A percentile compares a stretch with the other conserved stretches of the same genome.
phyloP scores from a whole-genome alignment of 768 basidiomycete species.

The Auricularia heimuer region DNA sequence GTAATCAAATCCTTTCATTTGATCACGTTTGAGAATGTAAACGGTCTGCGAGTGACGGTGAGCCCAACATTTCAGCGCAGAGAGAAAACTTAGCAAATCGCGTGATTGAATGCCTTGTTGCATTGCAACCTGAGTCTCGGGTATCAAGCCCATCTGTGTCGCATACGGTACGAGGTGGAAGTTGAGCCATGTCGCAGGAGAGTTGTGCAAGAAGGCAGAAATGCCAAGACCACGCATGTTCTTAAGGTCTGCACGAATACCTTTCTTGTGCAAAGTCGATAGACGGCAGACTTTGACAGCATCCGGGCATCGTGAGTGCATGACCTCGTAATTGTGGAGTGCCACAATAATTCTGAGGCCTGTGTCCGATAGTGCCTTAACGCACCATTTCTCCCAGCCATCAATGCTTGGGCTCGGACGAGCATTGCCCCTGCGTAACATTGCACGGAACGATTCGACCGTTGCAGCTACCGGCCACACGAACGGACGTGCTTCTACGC shows the following conservation, averaged over 20 bases:
- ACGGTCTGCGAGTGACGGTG: background rate
- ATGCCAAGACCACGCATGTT: slow-evolving; percentile 23
- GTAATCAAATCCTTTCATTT: background rate
- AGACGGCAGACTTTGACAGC: slow-evolving; percentile 18
- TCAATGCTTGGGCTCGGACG: slow-evolving; percentile 24
- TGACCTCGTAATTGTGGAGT: slow-evolving; percentile 21
- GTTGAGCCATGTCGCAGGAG: slow-evolving; percentile 6
- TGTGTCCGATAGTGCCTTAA: slow-evolving; percentile 17
- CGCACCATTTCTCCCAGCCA: slow-evolving; percentile 28
- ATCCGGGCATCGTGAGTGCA: slow-evolving; percentile 17
- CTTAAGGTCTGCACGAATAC: slow-evolving; percentile 13
- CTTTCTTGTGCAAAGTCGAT: slow-evolving; percentile 22
- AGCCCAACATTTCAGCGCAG: background rate
- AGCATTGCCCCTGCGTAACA: slow-evolving; percentile 20
- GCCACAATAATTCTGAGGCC: slow-evolving; percentile 15
- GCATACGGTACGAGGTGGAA: slow-evolving; percentile 12
- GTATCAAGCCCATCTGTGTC: background rate
- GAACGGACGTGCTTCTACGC: slow-evolving; percentile 17
- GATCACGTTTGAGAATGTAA: background rate
- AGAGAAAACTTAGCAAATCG: background rate
- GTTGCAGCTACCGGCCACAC: slow-evolving; percentile 14
- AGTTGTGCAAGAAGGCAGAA: slow-evolving; percentile 19
- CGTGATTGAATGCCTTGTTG: background rate
- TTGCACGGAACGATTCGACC: slow-evolving; percentile 13
- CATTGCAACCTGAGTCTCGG: background rate